Conservation (phyloP, 441 rosid species). For the Arabidopsis lyrata region DNA sequence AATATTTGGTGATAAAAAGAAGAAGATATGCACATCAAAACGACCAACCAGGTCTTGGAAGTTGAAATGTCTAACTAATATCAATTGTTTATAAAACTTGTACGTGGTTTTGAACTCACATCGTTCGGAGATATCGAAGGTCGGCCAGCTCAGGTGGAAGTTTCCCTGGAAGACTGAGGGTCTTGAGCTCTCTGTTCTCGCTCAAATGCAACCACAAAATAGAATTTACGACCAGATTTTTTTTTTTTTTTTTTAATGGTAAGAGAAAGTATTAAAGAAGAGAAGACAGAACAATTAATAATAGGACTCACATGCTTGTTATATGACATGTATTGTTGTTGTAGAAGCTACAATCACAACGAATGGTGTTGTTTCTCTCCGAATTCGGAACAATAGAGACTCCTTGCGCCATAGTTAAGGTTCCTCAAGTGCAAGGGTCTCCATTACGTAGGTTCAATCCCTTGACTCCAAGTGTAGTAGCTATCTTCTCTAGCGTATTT, state of each 20-base stretch:
- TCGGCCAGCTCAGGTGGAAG: conserved; percentile 22
- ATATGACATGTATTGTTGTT: conserved; percentile 32
- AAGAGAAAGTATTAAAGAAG: background rate
- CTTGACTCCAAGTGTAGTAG: conserved; percentile 36
- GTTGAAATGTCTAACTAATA: background rate
- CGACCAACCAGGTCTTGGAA: background rate
- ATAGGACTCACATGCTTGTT: conserved; percentile 30
- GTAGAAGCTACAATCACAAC: conserved; percentile 18
- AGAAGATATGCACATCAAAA: too few relatives aligned
- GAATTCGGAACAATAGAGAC: background rate
- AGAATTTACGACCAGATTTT: background rate
- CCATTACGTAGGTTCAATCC: background rate
- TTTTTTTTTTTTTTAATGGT: background rate
- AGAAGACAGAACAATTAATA: background rate
- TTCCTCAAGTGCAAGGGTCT: conserved; percentile 25
- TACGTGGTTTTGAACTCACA: conserved; percentile 2
- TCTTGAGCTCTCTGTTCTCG: conserved; percentile 24
- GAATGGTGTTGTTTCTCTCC: conserved; percentile 17
- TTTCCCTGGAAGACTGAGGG: conserved; percentile 16
- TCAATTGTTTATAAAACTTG: background rate
- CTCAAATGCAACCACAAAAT: background rate
- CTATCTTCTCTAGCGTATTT: conserved; percentile 30
- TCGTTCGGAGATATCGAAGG: conserved; percentile 8
- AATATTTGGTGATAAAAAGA: background rate
- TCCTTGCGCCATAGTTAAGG: conserved; percentile 4